phyloP scores from a whole-genome alignment of 345 rosid genomes.

The Eucalyptus urophylla region DNA sequence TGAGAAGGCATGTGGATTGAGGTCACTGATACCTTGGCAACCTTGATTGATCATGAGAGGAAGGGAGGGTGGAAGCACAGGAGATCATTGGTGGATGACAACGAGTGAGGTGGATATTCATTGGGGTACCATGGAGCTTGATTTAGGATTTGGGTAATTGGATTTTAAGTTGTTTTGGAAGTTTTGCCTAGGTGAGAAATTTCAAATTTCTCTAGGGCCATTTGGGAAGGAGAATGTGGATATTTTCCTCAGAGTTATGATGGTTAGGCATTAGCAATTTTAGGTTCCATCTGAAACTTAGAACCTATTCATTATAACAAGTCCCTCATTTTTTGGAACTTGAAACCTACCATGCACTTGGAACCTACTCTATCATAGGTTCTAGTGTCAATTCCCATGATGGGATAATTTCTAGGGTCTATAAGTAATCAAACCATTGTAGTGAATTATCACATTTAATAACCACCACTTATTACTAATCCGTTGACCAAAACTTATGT shows the following conservation, averaged over 20 bases:
- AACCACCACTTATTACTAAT: no score
- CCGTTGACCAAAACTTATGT: no score
- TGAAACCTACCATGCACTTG: no score
- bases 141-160: background rate
- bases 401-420: no score
- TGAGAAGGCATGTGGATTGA: background rate
- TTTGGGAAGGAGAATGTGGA: background rate
- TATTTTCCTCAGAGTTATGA: background rate
- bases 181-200: background rate
- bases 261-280: no score
- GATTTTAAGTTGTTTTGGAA: background rate
- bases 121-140: background rate
- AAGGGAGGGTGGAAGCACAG: background rate
- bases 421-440: no score
- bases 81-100: background rate
- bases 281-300: no score
- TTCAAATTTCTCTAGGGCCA: background rate
- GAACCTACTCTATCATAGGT: no score
- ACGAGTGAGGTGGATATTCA: background rate
- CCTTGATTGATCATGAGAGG: background rate
- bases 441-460: no score
- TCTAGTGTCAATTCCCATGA: accelerated
- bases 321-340: no score
- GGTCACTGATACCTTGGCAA: background rate
- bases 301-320: no score